Conservation (phyloP, 257 asterid genomes). For the Solanum rostratum region DNA sequence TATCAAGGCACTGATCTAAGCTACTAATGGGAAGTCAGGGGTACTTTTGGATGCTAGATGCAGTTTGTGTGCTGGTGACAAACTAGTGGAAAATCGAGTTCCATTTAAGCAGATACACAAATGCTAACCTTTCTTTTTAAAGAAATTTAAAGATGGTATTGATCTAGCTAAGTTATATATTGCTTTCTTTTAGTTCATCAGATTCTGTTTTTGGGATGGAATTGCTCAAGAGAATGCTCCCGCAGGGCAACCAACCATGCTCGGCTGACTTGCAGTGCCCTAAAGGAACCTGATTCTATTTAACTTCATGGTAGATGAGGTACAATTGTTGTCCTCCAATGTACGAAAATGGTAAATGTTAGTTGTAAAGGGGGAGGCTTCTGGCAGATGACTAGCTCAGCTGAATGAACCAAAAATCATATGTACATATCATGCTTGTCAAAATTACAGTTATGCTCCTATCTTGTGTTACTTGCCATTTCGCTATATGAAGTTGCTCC, state of each 20-base stretch:
- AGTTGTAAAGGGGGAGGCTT: background rate
- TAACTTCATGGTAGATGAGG: slow-evolving; percentile 10
- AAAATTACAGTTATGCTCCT: background rate
- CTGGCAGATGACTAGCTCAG: background rate
- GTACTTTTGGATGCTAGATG: background rate
- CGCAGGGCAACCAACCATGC: slow-evolving; percentile 88
- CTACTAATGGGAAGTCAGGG: background rate
- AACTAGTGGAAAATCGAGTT: background rate
- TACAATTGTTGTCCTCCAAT: background rate
- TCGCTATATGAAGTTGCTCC: background rate
- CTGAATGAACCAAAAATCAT: background rate
- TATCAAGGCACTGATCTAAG: background rate
- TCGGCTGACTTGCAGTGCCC: slow-evolving; percentile 43
- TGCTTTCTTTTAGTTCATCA: slow-evolving; percentile 77
- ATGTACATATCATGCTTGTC: slow-evolving; percentile 16
- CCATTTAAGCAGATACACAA: background rate
- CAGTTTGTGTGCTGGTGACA: background rate
- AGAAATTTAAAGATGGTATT: slow-evolving; percentile 20
- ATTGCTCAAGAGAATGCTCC: slow-evolving; percentile 95
- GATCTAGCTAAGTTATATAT: slow-evolving; percentile 45
- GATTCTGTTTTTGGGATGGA: slow-evolving; percentile 98
- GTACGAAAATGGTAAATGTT: slow-evolving; percentile 23
- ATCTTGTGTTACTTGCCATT: background rate
- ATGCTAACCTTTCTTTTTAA: background rate
- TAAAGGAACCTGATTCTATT: slow-evolving; percentile 3